These are phyloP conservation scores for Neurospora sp. DNA, from an alignment of 2,329 filamentous ascomycete species.

Conservation along the genomic window DNA sequence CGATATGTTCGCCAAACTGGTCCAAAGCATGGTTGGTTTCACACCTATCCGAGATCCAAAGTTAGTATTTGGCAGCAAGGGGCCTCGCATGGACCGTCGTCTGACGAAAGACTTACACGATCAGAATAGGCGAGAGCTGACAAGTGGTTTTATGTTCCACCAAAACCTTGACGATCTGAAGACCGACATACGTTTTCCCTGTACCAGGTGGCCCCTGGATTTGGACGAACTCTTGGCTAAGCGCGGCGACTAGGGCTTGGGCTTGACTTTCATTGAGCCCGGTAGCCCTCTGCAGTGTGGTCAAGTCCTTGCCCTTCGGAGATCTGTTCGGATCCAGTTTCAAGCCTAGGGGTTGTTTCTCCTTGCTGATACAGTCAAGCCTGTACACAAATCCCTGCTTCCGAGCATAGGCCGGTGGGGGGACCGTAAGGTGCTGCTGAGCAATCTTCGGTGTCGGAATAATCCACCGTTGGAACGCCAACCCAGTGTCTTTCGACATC, in stretches of 20 bases:
- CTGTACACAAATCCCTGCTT: slow-evolving; percentile 6
- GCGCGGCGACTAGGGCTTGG: slow-evolving; percentile 39
- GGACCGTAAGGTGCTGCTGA: not conserved
- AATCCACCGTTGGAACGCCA: slow-evolving; percentile 9
- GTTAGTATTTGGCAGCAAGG: not conserved
- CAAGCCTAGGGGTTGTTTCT: not conserved
- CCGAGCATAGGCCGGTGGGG: not conserved
- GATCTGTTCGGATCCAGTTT: not conserved
- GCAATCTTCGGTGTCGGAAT: not conserved
- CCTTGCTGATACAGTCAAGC: not conserved
- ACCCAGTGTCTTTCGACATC: slow-evolving; percentile 4
- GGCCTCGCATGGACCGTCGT: too few relatives aligned
- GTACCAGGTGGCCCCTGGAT: slow-evolving; percentile 66
- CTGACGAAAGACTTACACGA: not conserved
- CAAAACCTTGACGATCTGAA: slow-evolving; percentile 46
- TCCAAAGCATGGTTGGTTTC: slow-evolving; percentile 56
- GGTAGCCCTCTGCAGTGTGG: not conserved
- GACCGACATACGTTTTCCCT: slow-evolving; percentile 54
- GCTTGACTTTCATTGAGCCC: slow-evolving; percentile 43
- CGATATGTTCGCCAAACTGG: slow-evolving; percentile 55
- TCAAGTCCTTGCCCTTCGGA: not conserved
- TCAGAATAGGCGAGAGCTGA: slow-evolving; percentile 34
- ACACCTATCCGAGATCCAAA: not conserved
- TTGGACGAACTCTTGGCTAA: slow-evolving; percentile 45
- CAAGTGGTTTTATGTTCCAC: slow-evolving; percentile 31